Evolutionary conservation across 148 eudicot genomes (phyloP).

Genomic region (Chenopodium suecicum): DNA sequence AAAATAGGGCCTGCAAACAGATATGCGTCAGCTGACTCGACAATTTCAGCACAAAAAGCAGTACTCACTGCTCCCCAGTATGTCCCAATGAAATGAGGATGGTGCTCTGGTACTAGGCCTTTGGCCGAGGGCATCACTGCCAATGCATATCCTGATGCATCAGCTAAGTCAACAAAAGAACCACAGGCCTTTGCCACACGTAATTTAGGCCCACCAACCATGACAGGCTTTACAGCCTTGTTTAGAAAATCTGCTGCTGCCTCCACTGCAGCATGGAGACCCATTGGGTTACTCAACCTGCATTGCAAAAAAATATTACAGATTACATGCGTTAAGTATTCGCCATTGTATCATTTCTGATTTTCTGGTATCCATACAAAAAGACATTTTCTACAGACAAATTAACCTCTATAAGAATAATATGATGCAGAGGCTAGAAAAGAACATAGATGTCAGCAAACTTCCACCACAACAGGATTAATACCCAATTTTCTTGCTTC

Average conservation of each 20-base stretch:
- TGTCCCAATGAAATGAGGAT: conserved; percentile 69
- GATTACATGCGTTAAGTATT: not conserved
- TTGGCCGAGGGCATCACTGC: conserved; percentile 78
- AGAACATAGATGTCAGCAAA: not conserved
- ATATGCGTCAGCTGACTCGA: conserved; percentile 85
- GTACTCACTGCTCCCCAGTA: conserved; percentile 92
- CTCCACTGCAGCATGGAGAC: conserved; percentile 78
- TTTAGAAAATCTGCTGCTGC: conserved; percentile 68
- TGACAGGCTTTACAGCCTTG: conserved; percentile 83
- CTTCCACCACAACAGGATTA: not conserved
- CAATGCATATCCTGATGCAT: conserved; percentile 58
- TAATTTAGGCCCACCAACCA: conserved; percentile 73
- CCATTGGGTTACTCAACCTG: conserved; percentile 62
- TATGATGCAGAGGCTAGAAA: not conserved
- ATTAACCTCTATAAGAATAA: not conserved
- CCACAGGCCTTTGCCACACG: conserved; percentile 54
- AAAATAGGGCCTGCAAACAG: conserved; percentile 78
- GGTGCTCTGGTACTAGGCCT: conserved; percentile 75
- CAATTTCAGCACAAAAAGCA: conserved; percentile 71
- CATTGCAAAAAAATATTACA: conserved; percentile 1
- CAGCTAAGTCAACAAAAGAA: conserved; percentile 63
- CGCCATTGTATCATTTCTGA: not conserved
- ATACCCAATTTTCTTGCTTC: not conserved
- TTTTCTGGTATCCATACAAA: not conserved
- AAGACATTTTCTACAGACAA: not conserved